phyloP scores from a whole-genome alignment of 2,329 filamentous ascomycete species.

The Cercospora canescens region DNA sequence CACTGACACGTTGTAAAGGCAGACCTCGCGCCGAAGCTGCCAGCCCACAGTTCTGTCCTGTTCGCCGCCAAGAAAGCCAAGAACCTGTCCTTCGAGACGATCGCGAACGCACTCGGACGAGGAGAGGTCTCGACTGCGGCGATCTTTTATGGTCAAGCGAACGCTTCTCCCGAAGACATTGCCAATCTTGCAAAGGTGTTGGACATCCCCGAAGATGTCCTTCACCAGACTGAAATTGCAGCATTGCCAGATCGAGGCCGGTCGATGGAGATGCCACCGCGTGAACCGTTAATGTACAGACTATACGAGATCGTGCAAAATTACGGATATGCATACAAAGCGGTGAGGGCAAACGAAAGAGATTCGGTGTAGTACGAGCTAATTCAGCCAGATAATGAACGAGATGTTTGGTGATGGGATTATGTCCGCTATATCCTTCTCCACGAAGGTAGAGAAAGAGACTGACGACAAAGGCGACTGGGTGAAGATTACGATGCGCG shows the following conservation, averaged over 20 bases:
- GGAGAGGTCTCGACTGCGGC: conserved; percentile 84
- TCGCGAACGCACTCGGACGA: conserved; percentile 71
- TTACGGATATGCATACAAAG: conserved; percentile 95
- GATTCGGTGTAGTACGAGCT: too few relatives aligned
- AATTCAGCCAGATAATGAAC: too few relatives aligned
- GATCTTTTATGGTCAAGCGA: conserved; percentile 86
- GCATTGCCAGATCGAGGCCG: conserved; percentile 80
- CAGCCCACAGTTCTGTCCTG: conserved; percentile 68
- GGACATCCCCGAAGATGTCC: conserved; percentile 55
- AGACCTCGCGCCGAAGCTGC: conserved; percentile 68
- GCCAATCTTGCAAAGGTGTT: conserved; percentile 67
- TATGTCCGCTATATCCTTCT: conserved; percentile 94
- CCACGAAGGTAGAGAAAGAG: conserved; percentile 81
- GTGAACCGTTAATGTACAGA: conserved; percentile 84
- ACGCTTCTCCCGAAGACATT: conserved; percentile 69
- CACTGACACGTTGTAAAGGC: conserved; percentile 46
- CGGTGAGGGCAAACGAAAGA: too few relatives aligned
- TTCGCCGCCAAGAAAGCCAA: conserved; percentile 78
- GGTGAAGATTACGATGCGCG: conserved; percentile 80
- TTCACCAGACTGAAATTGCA: conserved; percentile 61
- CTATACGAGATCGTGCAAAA: conserved; percentile 95
- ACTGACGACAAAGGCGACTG: conserved; percentile 80
- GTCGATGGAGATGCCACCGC: conserved; percentile 78
- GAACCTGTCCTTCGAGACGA: conserved; percentile 75
- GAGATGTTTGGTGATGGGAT: conserved; percentile 83